These are phyloP conservation scores for Cutaneotrichosporon mucoides DNA, from an alignment of 1,284 basidiomycete genomes.

Conservation along the genomic window DNA sequence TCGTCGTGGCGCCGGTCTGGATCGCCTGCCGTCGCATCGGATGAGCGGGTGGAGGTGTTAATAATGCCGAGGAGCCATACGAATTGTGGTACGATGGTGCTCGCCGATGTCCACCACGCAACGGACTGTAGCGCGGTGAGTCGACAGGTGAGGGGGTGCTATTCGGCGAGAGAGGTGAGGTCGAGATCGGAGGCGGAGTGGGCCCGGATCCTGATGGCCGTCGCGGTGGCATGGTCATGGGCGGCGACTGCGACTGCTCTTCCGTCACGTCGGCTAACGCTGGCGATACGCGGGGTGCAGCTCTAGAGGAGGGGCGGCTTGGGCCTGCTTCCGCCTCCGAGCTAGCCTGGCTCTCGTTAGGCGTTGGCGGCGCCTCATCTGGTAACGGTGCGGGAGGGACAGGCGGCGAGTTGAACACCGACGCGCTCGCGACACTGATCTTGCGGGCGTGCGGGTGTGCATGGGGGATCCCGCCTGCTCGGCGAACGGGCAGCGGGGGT, in stretches of 20 bases:
- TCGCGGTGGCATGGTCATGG: not conserved
- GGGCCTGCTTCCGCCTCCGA: not conserved
- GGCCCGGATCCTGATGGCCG: not conserved
- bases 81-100: conserved; percentile 39
- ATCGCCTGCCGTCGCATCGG: conserved; percentile 21
- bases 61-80: conserved; percentile 23
- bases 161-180: not conserved
- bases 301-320: not conserved
- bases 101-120: conserved; percentile 5
- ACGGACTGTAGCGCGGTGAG: not conserved
- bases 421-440: conserved; percentile 28
- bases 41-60: conserved; percentile 27
- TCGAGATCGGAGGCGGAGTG: not conserved
- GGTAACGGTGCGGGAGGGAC: not conserved
- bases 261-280: conserved; percentile 14
- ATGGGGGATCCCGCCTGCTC: conserved; percentile 27
- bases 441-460: conserved; percentile 47
- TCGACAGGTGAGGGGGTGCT: not conserved
- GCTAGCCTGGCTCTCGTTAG: not conserved
- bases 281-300: conserved; percentile 10
- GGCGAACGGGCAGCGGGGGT: conserved; percentile 33
- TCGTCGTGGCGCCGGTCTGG: conserved; percentile 34
- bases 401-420: conserved; percentile 3
- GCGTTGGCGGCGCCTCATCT: not conserved
- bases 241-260: conserved; percentile 3